Percentiles rank a stretch among this genome's conserved stretches.
Conservation (phyloP, 257 asterid genomes). For the Scutellaria baicalensis region DNA sequence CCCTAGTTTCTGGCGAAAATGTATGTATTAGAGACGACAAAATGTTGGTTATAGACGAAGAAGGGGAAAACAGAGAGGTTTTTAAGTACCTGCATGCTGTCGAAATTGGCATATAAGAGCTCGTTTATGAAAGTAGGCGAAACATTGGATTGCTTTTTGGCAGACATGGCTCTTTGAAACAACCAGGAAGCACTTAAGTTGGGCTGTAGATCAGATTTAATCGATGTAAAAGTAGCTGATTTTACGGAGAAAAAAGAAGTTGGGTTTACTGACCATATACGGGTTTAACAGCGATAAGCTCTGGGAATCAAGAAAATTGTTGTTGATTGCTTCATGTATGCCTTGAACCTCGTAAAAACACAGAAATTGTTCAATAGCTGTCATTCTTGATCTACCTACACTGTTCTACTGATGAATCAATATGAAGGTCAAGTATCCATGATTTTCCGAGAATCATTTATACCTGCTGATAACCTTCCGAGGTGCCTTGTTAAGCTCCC, state of each 20-base stretch:
- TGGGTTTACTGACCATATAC: slow-evolving; percentile 54
- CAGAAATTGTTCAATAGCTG: slow-evolving; percentile 4
- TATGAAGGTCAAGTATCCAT: background rate
- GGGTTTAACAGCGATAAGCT: slow-evolving; percentile 85
- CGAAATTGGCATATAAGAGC: slow-evolving; percentile 74
- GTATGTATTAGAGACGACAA: background rate
- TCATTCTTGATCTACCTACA: background rate
- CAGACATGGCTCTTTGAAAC: slow-evolving; percentile 98
- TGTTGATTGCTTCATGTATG: slow-evolving; percentile 63
- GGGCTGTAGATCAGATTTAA: slow-evolving; percentile 47
- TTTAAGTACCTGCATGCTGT: slow-evolving; percentile 71
- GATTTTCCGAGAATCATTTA: background rate
- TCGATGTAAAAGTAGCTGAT: background rate
- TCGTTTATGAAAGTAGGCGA: slow-evolving; percentile 71
- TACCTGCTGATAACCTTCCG: slow-evolving; percentile 80
- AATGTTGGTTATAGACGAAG: background rate
- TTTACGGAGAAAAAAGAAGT: background rate
- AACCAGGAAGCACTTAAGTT: slow-evolving; percentile 91
- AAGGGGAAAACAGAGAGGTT: background rate
- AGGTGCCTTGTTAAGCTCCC: slow-evolving; percentile 98
- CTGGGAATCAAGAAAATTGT: slow-evolving; percentile 55
- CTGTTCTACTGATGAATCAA: background rate
- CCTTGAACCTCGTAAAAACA: slow-evolving; percentile 41
- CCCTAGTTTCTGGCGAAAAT: slow-evolving; percentile 57
- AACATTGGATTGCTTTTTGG: slow-evolving; percentile 60